Evolutionary conservation across 2,329 filamentous ascomycete genomes (phyloP), one percentile per base, ranked within the genome.

Genomic region (Sclerotinia minor): DNA sequence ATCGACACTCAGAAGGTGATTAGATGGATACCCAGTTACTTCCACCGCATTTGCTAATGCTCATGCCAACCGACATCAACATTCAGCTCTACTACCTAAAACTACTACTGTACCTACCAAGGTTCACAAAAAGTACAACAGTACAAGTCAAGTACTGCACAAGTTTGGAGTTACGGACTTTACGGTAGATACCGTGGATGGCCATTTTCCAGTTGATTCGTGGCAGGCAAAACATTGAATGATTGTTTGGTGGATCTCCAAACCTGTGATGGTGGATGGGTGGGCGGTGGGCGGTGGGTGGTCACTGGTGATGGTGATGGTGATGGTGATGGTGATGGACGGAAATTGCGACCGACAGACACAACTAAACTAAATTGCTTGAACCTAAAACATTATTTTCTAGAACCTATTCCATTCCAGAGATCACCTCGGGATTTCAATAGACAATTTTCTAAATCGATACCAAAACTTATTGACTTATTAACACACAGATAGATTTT

Each of bases 71-170:
- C 38, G 21, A 50, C 45, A 45, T 45, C 26, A 13, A 57, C 63
- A 38, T 38, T 65, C 64, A 58, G 64, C 64, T 58, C 53, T 58
- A 9, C 64, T 49, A 47, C n/a, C 21, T n/a, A 21, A 41, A 41
- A 57, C 45, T 35, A 35, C 35, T 26, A n/a, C 29, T 55, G 45
- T 19, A 52, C 45, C 45, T 41, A 21, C 26, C 47, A 63, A 26
- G 24, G 26, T 11, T n/a, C 9, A 32, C 57, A 26, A 59, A 60
- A 55, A 32, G 52, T 15, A 38, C 29, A 38, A 17, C 41, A 47
- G 29, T 24, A 49, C 44, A n/a, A 35, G 19, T 17, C 35, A 54
- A 54, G 38, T 13, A 41, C 38, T n/a, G n/a, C n/a, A n/a, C n/a
- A n/a, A n/a, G n/a, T n/a, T n/a, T n/a, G n/a, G 17, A 41, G 38